Evolutionary conservation across 108 stramenopile species (phyloP), one percentile per base, ranked within the genome.

Genomic region (Schizochytrium sp.): DNA sequence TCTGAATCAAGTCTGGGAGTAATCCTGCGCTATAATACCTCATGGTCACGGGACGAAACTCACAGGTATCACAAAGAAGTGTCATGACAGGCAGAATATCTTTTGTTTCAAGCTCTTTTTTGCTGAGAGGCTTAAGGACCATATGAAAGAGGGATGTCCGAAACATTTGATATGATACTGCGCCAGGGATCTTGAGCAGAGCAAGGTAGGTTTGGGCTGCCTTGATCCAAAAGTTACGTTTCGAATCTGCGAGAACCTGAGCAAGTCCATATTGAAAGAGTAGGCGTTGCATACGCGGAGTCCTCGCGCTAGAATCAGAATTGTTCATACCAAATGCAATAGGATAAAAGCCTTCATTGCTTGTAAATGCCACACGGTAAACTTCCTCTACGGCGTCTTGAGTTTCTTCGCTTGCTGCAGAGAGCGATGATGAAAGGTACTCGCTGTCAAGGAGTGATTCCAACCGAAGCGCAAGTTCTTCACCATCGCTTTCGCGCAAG

Each of bases 171-270:
- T 55, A 83, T 7, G 76, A 49, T 0, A 55, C 50, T 47, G 76
- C 76, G 17, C 50, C 76, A 0, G 76, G 76, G 47, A 83, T 69
- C 64, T 69, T 69, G 64, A 69, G 64, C 7, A 69, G 64, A 38
- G 64, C 64, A 69, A 69, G 64, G 64, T 69, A 69, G 7, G 64
- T 69, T 38, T 5, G 64, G 7, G 64, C 64, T 1, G 64, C 64
- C 64, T 69, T 69, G 12, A 44, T 69, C 64, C 64, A 69, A 2
- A 69, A 69, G 5, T 38, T 38, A 38, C 44, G 40, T 7, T 38
- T 44, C 42, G 64, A 44, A 15, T 69, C 64, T 8, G 64, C 64
- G 64, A 69, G 64, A 44, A 38, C 64, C 5, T 15, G 12, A 10
- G 64, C 64, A 38, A 69, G 28, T 15, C 12, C 64, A 15, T 2